These are phyloP conservation scores for Micractinium sp. DNA, from an alignment of 139 green algal genomes.

Conservation along the genomic window DNA sequence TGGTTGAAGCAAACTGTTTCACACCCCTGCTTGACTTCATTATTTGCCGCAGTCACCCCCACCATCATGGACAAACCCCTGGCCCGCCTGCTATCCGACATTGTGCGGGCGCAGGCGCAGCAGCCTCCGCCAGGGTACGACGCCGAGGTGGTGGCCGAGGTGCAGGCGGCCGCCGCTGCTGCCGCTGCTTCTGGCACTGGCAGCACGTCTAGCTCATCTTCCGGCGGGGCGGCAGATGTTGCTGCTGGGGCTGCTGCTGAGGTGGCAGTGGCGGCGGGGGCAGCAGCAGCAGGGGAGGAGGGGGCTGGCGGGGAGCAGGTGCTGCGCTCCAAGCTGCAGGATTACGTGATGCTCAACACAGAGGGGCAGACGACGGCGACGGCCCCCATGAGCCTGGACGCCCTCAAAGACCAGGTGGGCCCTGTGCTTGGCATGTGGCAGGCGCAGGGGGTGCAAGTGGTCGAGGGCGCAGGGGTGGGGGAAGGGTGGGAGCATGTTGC, in stretches of 20 bases:
- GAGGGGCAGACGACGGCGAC: not conserved
- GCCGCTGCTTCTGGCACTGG: not conserved
- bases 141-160: not conserved
- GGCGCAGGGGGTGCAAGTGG: not conserved
- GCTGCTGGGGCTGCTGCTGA: not conserved
- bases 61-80: constrained; percentile 20
- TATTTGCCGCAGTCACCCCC: not conserved
- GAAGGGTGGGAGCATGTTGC: too few species aligned
- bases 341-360: constrained; percentile 23
- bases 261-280: not conserved
- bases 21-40: not conserved
- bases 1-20: not conserved
- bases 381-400: constrained; percentile 23
- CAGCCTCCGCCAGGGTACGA: constrained; percentile 9
- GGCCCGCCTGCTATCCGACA: not conserved
- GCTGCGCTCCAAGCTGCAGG: constrained; percentile 7
- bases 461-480: too few species aligned
- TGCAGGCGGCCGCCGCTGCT: not conserved
- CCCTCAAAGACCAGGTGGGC: constrained; percentile 21
- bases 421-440: not conserved
- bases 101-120: constrained; percentile 27
- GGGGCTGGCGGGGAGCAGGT: not conserved
- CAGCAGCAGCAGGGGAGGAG: not conserved
- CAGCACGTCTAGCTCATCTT: too few species aligned
- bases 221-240: not conserved